Base-by-base conservation (phyloP, 2,329 filamentous ascomycete species). In the Camillea tinctor region DNA sequence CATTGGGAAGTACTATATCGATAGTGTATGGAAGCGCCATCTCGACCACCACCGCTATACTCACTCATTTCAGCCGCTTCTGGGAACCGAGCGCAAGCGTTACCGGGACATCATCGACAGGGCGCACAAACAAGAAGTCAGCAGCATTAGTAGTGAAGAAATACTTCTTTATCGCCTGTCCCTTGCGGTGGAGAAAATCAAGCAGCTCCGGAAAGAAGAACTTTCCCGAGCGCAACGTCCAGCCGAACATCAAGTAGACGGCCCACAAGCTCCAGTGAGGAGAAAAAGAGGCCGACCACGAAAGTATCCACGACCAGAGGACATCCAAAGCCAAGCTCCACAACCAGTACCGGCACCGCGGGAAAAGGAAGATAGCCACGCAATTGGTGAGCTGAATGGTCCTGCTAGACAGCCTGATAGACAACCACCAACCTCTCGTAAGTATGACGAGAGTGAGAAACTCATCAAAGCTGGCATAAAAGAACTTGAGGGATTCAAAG, bases 51-150 rank as follows among this genome's bases (percentile, higher is more conserved):
- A 49, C 13, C 22, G 50, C 21, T 52, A 24, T 11, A 4, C 1
- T 3, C 15, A 13, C 21, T 6, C 22, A 26, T 64, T 66, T 50
- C 6, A 23, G 50, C 58, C 56, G n/a, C 55, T 64, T 15, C n/a
- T 24, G 22, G 56, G 58, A 11, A 57, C 59, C 1, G 62, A 64
- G 26, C 52, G 54, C 1, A 44, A 56, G 15, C 64, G 62, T 4
- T 64, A 66, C 49, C 7, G 4, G 3, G 0, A 24, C 1, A 64
- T 63, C 20, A 61, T 64, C n/a, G 13, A 59, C 13, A 48, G 55
- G 23, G 17, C 50, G n/a, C 19, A 51, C 11, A n/a, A 15, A 6
- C 20, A 50, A 36, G 54, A 62, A 52, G 15, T n/a, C 11, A 15
- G 23, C 6, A 44, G 7, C 8, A 21, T 24, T 21, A 8, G 7